phyloP scores from a whole-genome alignment of 2,329 filamentous ascomycete species.

The Fusarium siculi region DNA sequence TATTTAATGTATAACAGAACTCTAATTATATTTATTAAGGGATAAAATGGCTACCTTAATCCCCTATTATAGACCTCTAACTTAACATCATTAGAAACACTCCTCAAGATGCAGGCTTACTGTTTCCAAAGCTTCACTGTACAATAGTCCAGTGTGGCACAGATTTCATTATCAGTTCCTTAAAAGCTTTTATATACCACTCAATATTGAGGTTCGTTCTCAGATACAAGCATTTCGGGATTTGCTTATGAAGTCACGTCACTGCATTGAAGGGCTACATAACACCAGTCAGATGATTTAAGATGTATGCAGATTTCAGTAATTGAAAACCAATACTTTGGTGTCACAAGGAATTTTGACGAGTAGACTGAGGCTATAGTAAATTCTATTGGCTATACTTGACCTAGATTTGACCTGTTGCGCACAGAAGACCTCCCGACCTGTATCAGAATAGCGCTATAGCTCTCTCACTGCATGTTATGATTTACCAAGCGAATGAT shows the following conservation, averaged over 20 bases:
- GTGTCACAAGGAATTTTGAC: not conserved
- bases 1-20: too few species aligned
- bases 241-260: too few species aligned
- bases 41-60: too few species aligned
- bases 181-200: not conserved
- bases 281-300: not conserved
- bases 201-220: not conserved
- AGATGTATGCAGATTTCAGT: too few species aligned
- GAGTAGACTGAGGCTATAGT: not conserved
- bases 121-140: not conserved
- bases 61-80: too few species aligned
- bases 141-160: not conserved
- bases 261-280: accelerated
- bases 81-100: too few species aligned
- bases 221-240: accelerated
- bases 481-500: not conserved
- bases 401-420: not conserved
- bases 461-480: accelerated
- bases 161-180: not conserved
- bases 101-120: too few species aligned
- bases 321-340: not conserved
- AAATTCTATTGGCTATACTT: not conserved
- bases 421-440: not conserved
- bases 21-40: too few species aligned
- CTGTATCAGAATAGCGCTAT: not conserved